Evolutionary conservation across 768 basidiomycete species (phyloP), one percentile per base, ranked within the genome.

Genomic region (Boletus bicolor): DNA sequence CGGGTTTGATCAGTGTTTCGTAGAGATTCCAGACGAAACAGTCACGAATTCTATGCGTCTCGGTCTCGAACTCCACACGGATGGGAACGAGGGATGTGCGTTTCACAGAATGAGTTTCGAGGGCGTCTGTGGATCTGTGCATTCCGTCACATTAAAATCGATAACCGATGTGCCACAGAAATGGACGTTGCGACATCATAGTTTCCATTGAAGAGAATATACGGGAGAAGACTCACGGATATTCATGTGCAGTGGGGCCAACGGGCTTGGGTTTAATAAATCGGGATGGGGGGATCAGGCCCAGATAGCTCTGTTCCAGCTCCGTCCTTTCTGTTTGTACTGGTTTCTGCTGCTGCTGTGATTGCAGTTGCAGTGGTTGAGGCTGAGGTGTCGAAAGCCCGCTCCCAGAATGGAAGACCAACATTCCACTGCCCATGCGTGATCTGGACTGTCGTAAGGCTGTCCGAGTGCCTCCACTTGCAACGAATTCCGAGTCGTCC

Each of bases 11-110:
- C 58, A 91, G 73, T n/a, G 77, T 75, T 73, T 98, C 96, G 68
- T 92, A 84, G 44, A 94, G 72, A 65, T 98, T 97, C 97, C 97
- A 99, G 11, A 92, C 82, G 70, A 99, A 98, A 65, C 88, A 89
- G 67, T 99, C 97, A 41, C 95, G 87, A 69, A 99, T 84, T 64
- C 95, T 79, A 66, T 91, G 91, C 0, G 89, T 89, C 11, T 93
- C 91, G 11, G 89, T 93, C 68, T 98, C 95, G 64, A 99, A 85
- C 63, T 98, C 95, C 50, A 99, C 90, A 44, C 92, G 91, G 55
- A 99, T 92, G 4, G 97, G 97, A 12, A 98, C 84, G 35, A 96
- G 83, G 5, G 79, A 68, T 3, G 79, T 77, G 0, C 70, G 71
- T 56, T 73, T 72, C 44, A 76, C 67, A 3, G 91, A 89, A 64